Evolutionary conservation across 2,329 filamentous ascomycete species (phyloP), one percentile per base, ranked within the genome.

Genomic region (Cladosporium phlei): DNA sequence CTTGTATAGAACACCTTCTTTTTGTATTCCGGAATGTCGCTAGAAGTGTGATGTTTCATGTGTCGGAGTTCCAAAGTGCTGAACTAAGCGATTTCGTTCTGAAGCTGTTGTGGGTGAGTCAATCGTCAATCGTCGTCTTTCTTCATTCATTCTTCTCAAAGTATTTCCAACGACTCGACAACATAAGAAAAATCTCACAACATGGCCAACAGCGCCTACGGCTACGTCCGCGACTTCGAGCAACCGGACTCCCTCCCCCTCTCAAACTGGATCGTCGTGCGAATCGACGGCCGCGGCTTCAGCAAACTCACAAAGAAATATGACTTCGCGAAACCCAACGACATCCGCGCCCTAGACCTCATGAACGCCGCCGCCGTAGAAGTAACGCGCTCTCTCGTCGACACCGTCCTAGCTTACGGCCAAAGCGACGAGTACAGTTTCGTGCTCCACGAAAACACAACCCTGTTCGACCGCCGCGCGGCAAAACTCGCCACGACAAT

Each of bases 251-350:
- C 70, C 37, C 72, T 98, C 30, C 76, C 97, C 17, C 88, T 84
- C 45, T 95, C 94, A 63, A 97, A 91, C 20, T 98, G 90, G 89
- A 85, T 97, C 47, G 88, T 97, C 16, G 83, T 98, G 47, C 83
- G 93, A 50, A 83, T 98, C 60, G 93, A 98, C 69, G 93, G 93
- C 19, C 79, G 91, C 54, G 90, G 89, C 14, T 98, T 98, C 69
- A 93, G 90, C 60, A 96, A 95, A 53, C 52, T 63, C 37, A 59
- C 56, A 52, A 56, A 58, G 29, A 63, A 61, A 66, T 93, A 97
- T 69, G 71, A 71, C 17, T 97, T 97, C 61, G 76, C 82, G 58
- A 98, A 97, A 69, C 93, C 93, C 29, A 98, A 97, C 68, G 93
- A 98, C 66, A 76, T 77, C 30, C 79, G 87, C 54, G 93, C 90